A percentile compares a stretch with the other conserved stretches of the same genome.
phyloP scores from a whole-genome alignment of 1,139 yeast genomes.

The Candida gigantensis region DNA sequence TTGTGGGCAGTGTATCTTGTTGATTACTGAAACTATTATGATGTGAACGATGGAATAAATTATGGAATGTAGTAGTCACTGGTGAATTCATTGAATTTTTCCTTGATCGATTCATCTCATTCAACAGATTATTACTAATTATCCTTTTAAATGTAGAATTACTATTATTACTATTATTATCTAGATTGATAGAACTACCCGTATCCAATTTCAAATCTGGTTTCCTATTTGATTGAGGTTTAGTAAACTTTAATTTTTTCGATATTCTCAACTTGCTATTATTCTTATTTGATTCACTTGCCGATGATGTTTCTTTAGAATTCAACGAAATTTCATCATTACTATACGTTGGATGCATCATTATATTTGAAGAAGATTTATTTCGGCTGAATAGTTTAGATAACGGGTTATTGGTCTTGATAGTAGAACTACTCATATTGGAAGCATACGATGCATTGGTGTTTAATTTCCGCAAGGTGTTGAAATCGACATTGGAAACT shows the following conservation, averaged over 20 bases:
- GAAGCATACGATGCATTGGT: conserved; percentile 36
- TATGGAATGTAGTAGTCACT: conserved; percentile 35
- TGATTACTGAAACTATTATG: conserved; percentile 14
- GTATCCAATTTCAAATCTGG: conserved; percentile 36
- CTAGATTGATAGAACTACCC: conserved; percentile 29
- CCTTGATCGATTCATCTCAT: conserved; percentile 21
- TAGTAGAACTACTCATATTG: conserved; percentile 22
- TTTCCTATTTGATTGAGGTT: conserved; percentile 15
- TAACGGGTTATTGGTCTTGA: conserved; percentile 28
- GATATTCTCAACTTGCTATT: not conserved
- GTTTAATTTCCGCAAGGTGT: conserved; percentile 34
- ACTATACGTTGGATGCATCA: not conserved
- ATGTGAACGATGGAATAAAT: conserved; percentile 35
- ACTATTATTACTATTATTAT: conserved; percentile 26
- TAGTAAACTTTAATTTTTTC: conserved; percentile 17
- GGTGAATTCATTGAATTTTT: conserved; percentile 37
- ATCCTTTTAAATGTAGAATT: conserved; percentile 20
- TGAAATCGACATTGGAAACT: conserved; percentile 44
- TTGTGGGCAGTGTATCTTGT: conserved; percentile 3
- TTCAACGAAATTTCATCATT: not conserved
- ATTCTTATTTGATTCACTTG: too few relatives aligned
- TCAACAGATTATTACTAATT: conserved; percentile 23
- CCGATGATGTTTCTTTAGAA: too few relatives aligned
- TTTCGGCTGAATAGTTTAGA: conserved; percentile 38
- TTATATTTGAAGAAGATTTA: conserved; percentile 19